Evolutionary conservation across 352 stramenopile genomes (phyloP).

Genomic region (Pseudoperonospora humuli): DNA sequence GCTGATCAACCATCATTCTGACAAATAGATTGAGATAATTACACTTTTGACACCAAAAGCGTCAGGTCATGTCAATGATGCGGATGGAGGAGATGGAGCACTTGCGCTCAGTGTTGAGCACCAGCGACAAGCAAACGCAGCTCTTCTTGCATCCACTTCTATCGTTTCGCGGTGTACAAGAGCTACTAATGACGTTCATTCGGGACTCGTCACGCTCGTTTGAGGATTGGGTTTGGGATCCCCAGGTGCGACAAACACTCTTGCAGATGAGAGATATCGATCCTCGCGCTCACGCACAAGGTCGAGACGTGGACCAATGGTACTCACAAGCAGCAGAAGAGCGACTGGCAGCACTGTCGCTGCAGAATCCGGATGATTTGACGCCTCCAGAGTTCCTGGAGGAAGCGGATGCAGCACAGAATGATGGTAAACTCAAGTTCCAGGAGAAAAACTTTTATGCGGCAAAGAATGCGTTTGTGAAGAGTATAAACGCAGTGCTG

Average conservation of each 20-base stretch:
- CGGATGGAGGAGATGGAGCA: slow-evolving; percentile 24
- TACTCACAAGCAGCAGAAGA: slow-evolving; percentile 32
- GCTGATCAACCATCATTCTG: neutral
- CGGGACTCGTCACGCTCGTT: slow-evolving; percentile 48
- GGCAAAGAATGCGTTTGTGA: slow-evolving; percentile 62
- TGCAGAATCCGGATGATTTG: slow-evolving; percentile 17
- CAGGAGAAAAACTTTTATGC: slow-evolving; percentile 48
- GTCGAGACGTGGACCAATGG: slow-evolving; percentile 32
- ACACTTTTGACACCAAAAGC: no score
- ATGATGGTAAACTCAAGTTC: slow-evolving; percentile 65
- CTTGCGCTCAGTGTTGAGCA: slow-evolving; percentile 34
- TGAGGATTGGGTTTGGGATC: slow-evolving; percentile 74
- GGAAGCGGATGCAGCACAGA: slow-evolving; percentile 37
- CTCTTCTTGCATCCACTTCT: slow-evolving; percentile 51
- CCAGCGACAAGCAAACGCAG: slow-evolving; percentile 44
- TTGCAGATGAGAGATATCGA: slow-evolving; percentile 29
- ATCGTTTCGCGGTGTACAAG: slow-evolving; percentile 46
- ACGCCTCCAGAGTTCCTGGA: slow-evolving; percentile 23
- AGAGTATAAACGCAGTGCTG: slow-evolving; percentile 28
- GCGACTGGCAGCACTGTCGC: slow-evolving; percentile 2
- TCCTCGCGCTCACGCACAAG: slow-evolving; percentile 19
- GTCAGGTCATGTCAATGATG: no score
- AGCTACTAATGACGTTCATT: slow-evolving; percentile 67
- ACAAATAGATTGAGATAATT: no score
- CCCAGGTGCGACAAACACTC: slow-evolving; percentile 47